Evolutionary conservation across 345 rosid genomes (phyloP).

Genomic region (Corchorus olitorius): DNA sequence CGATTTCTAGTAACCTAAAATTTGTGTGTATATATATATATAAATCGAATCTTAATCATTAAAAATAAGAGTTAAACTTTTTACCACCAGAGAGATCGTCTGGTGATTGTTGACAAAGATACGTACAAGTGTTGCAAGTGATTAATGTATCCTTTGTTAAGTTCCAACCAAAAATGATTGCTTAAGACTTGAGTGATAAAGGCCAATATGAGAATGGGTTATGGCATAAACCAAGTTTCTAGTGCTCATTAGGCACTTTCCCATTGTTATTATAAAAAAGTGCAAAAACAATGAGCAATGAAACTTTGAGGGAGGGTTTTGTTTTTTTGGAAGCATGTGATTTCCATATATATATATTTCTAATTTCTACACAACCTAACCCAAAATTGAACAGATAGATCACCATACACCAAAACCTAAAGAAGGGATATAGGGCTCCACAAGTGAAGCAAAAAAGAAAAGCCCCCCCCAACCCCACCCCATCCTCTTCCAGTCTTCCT

Average conservation of each 20-base stretch:
- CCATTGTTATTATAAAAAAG: neutral
- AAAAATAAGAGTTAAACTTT: too few relatives aligned
- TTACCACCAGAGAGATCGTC: too few relatives aligned
- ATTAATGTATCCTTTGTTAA: neutral
- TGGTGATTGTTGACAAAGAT: too few relatives aligned
- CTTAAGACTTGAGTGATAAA: neutral
- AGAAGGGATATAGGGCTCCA: neutral
- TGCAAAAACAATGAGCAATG: neutral
- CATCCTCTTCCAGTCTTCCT: constrained; percentile 13
- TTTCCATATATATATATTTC: neutral
- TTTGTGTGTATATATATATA: too few relatives aligned
- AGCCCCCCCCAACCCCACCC: neutral
- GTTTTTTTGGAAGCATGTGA: neutral
- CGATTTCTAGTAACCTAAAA: too few relatives aligned
- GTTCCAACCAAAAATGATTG: neutral
- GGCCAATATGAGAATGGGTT: neutral
- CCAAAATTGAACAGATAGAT: neutral
- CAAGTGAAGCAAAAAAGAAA: neutral
- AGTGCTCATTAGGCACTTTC: neutral
- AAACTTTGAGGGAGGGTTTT: neutral
- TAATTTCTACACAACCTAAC: constrained; percentile 1
- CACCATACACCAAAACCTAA: neutral
- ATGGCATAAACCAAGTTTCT: neutral
- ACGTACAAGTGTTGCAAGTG: too few relatives aligned
- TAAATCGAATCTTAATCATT: too few relatives aligned